Base-by-base conservation (phyloP, 306 rosid genomes). In the Quercus parvula region DNA sequence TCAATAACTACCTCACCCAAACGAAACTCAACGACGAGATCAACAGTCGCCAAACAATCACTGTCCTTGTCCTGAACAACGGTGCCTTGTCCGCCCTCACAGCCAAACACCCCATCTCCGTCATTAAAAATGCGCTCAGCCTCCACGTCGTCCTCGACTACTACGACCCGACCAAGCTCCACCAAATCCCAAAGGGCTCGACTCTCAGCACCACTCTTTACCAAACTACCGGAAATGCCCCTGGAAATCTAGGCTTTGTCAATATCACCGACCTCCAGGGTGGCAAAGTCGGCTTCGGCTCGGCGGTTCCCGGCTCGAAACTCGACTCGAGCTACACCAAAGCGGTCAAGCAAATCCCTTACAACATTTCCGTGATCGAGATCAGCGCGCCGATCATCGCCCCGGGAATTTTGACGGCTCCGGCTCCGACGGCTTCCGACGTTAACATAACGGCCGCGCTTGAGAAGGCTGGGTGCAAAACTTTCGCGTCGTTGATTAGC, bases 211-310 rank as follows among this genome's bases (percentile, higher is more conserved):
- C 99, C 84, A 91, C 99, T 0, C 94, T 95, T 62, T 84, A 84
- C 88, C 99, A 95, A 24, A 93, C 99, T 71, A 90, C 98, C 76
- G 98, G 99, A 12, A 86, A 79, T 64, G 96, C 95, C 66, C 84
- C 88, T 3, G 93, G 92, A 0, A 95, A 91, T 64, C 55, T 84
- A 30, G 99, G 99, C 10, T 93, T 88, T 77, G 96, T 95, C 80
- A 95, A 95, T 80, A 95, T 95, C 81, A 95, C 99, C 25, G 98
- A 93, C 62, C 75, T 90, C 12, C 77, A 85, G 56, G 99, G 97
- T 51, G 99, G 99, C 3, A 95, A 91, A 38, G 98, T 95, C 22
- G 93, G 74, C 54, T 91, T 95, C 88, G 99, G 97, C 81, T 95
- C 99, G 4, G 99, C 97, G 0, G 89, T 80, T 0, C 84, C 98